Base-by-base conservation (phyloP, 768 basidiomycete species). In the Russula emetica region DNA sequence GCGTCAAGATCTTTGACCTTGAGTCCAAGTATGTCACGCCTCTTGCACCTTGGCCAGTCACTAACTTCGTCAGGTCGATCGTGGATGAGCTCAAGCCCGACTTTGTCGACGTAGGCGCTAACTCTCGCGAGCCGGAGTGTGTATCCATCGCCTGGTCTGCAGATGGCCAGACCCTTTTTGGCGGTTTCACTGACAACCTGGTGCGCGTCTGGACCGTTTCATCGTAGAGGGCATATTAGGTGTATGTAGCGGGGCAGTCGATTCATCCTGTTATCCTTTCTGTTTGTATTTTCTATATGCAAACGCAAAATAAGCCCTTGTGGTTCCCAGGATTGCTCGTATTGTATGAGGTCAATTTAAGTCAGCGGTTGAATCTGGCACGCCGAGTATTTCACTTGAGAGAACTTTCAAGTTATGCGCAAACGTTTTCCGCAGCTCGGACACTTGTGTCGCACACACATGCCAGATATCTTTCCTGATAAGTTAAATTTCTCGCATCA, bases 61-160 rank as follows among this genome's bases (percentile, higher is more conserved):
- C 45, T 49, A 40, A 52, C 55, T 16, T 44, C 20, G 18, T 18
- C 60, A 94, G 92, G 77, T 95, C 92, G 24, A 97, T 98, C 73
- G 97, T 99, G 63, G 97, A 98, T 71, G 96, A 98, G 80, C 92
- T 98, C 82, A 94, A 91, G 80, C 94, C 96, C 66, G 90, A 95
- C 71, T 95, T 92, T 76, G 83, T 85, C 66, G 89, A 93, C 70
- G 83, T 87, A 63, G 78, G 83, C 58, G 82, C 82, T 69, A 84
- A 85, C 62, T 81, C 86, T 22, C 82, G 86, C 74, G 85, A 92
- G 70, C 91, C 93, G 42, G 93, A 97, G 78, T 94, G 92, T 76
- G 89, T 95, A 51, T 98, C 95, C 57, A 91, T 98, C 70, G 92
- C 97, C 66, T 99, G 97, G 97, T 97, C 94, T 60, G 88, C 96